These are phyloP conservation scores for Xanthoconium separans DNA, from an alignment of 1,284 basidiomycete genomes.

Conservation along the genomic window DNA sequence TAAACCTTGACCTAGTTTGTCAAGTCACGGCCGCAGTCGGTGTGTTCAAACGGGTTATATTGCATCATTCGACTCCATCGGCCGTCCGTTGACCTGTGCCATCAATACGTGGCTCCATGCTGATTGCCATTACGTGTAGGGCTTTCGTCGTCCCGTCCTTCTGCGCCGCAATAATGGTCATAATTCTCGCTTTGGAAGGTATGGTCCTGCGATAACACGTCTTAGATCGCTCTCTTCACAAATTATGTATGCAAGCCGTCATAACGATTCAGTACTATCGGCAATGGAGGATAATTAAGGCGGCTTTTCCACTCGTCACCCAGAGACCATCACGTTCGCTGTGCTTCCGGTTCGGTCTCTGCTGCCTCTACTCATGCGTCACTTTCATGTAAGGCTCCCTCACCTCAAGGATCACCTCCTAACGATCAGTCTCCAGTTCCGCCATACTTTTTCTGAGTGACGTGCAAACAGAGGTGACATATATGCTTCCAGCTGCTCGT, in stretches of 20 bases:
- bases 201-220: neutral
- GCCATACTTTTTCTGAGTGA: constrained; percentile 43
- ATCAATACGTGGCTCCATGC: constrained; percentile 6
- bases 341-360: constrained; percentile 40
- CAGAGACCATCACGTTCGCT: constrained; percentile 35
- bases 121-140: constrained; percentile 18
- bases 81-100: constrained; percentile 37
- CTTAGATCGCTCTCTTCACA: constrained; percentile 2
- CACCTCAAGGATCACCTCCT: neutral
- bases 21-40: constrained; percentile 30
- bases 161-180: constrained; percentile 39
- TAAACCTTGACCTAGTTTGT: constrained; percentile 34
- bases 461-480: constrained; percentile 36
- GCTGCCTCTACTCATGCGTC: constrained; percentile 44
- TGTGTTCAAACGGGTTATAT: constrained; percentile 48
- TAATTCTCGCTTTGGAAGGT: constrained; percentile 50
- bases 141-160: constrained; percentile 41
- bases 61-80: constrained; percentile 39
- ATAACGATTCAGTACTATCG: constrained; percentile 38
- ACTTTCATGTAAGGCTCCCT: constrained; percentile 39
- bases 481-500: constrained; percentile 54
- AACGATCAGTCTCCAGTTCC: constrained; percentile 28
- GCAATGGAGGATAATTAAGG: constrained; percentile 35
- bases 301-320: constrained; percentile 43
- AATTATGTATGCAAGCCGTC: constrained; percentile 29